A percentile compares a stretch with the other conserved stretches of the same genome.
Conservation (phyloP, 2,329 filamentous ascomycete genomes). For the Fusarium pseudonygamai region DNA sequence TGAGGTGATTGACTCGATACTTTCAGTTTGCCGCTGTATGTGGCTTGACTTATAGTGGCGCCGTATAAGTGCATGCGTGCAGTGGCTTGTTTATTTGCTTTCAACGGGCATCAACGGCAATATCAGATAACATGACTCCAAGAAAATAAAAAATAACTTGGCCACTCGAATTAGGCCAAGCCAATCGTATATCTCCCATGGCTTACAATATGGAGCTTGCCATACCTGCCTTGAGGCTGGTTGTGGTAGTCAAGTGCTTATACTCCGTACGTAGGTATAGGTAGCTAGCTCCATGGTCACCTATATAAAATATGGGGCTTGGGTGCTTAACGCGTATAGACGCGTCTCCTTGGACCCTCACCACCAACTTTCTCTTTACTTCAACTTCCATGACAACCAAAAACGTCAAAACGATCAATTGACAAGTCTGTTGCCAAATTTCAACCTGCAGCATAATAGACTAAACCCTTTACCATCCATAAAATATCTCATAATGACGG, state of each 20-base stretch:
- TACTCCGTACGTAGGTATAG: too few species aligned
- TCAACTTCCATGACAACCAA: not conserved
- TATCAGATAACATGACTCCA: not conserved
- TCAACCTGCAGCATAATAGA: not conserved
- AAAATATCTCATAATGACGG: conserved; percentile 48
- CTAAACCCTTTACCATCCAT: not conserved
- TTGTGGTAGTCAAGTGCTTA: not conserved
- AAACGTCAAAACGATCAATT: not conserved
- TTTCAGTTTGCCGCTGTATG: not conserved
- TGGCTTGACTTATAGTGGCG: not conserved
- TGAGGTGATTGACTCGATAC: not conserved
- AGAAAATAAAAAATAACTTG: not conserved
- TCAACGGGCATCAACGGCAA: not conserved
- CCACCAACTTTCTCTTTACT: not conserved
- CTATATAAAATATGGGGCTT: conserved; percentile 5
- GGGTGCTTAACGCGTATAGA: conserved; percentile 33
- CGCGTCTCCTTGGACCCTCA: conserved; percentile 26
- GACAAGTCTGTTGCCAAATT: not conserved
- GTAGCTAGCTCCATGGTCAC: not conserved
- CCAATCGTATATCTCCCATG: not conserved
- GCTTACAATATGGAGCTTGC: not conserved
- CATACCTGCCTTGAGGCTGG: not conserved
- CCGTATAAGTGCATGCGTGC: not conserved
- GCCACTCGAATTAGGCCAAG: too few species aligned
- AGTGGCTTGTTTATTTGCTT: not conserved